Evolutionary conservation across 208 protist genomes (phyloP).

Genomic region (Trypanosoma cruzi): DNA sequence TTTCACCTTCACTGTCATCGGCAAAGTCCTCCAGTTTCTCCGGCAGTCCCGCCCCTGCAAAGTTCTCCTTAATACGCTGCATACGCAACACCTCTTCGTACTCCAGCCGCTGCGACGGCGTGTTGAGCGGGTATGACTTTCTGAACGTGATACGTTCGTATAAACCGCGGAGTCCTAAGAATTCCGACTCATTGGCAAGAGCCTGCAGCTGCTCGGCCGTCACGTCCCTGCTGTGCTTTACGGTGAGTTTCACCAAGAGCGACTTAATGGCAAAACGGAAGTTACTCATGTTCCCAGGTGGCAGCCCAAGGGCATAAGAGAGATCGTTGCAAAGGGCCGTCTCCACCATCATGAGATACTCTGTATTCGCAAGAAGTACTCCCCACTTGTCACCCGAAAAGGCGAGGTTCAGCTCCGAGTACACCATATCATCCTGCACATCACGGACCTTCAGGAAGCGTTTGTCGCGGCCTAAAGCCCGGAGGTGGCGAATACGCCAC

Average conservation of each 20-base stretch:
- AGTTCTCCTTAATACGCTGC: constrained; percentile 26
- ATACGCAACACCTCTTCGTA: constrained; percentile 17
- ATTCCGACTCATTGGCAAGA: constrained; percentile 57
- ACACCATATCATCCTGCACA: constrained; percentile 41
- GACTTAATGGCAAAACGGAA: constrained; percentile 9
- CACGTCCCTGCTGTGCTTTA: constrained; percentile 64
- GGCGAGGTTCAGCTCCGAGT: constrained; percentile 62
- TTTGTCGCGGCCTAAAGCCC: constrained; percentile 60
- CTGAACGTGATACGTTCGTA: constrained; percentile 72
- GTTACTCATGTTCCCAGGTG: constrained; percentile 39
- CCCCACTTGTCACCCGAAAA: constrained; percentile 63
- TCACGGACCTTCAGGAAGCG: constrained; percentile 49
- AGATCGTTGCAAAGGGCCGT: constrained; percentile 51
- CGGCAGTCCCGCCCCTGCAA: constrained; percentile 60
- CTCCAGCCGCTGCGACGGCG: constrained; percentile 41
- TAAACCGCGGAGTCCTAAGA: constrained; percentile 51
- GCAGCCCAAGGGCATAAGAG: constrained; percentile 44
- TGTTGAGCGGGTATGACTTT: constrained; percentile 69
- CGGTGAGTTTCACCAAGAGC: constrained; percentile 53
- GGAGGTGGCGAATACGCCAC: constrained; percentile 57
- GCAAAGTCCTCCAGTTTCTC: constrained; percentile 60
- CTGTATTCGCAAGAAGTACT: constrained; percentile 46
- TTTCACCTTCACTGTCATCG: constrained; percentile 51
- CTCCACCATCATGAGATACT: constrained; percentile 41
- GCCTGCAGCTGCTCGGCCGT: constrained; percentile 65